A percentile compares a stretch with the other conserved stretches of the same genome.
Evolutionary conservation across 2,329 filamentous ascomycete species (phyloP).

Genomic region (Phyllosticta citrichinensis): DNA sequence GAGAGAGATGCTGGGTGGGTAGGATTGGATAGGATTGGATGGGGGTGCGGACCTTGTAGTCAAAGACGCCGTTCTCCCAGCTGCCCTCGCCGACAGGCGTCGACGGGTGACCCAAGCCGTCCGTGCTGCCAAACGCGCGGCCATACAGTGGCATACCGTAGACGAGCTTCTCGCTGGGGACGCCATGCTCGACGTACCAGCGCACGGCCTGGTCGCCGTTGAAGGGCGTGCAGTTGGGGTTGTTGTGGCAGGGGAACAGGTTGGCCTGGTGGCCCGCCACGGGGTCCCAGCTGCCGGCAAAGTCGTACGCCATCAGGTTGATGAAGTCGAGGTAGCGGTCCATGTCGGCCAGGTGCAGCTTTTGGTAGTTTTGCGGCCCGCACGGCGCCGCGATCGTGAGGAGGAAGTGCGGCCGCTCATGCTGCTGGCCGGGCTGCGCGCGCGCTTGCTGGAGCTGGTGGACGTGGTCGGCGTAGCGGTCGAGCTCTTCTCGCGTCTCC

Average conservation of each 20-base stretch:
- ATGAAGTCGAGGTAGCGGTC: constrained; percentile 37
- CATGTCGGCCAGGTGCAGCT: constrained; percentile 32
- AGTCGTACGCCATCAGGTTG: constrained; percentile 44
- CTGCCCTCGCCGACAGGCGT: constrained; percentile 65
- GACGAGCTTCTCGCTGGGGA: constrained; percentile 64
- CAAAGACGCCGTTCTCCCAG: constrained; percentile 79
- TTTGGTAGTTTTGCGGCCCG: constrained; percentile 33
- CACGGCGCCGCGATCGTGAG: constrained; percentile 37
- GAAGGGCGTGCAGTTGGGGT: constrained; percentile 64
- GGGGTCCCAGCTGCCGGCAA: constrained; percentile 68
- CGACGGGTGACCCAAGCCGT: constrained; percentile 61
- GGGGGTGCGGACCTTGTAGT: constrained; percentile 56
- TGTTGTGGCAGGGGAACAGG: constrained; percentile 49
- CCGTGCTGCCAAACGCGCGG: constrained; percentile 69
- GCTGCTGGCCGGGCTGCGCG: not conserved
- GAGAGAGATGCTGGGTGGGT: not conserved
- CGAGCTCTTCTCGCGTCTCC: constrained; percentile 28
- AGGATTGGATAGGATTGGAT: not conserved
- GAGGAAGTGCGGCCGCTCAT: constrained; percentile 25
- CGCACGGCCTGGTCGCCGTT: constrained; percentile 61
- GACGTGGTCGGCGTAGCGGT: constrained; percentile 30
- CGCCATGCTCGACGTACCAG: constrained; percentile 53
- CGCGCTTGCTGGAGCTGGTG: constrained; percentile 1
- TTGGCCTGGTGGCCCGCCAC: constrained; percentile 72
- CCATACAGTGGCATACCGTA: constrained; percentile 91